Evolutionary conservation across 1,284 basidiomycete genomes (phyloP).

Genomic region (Trametes sp.): DNA sequence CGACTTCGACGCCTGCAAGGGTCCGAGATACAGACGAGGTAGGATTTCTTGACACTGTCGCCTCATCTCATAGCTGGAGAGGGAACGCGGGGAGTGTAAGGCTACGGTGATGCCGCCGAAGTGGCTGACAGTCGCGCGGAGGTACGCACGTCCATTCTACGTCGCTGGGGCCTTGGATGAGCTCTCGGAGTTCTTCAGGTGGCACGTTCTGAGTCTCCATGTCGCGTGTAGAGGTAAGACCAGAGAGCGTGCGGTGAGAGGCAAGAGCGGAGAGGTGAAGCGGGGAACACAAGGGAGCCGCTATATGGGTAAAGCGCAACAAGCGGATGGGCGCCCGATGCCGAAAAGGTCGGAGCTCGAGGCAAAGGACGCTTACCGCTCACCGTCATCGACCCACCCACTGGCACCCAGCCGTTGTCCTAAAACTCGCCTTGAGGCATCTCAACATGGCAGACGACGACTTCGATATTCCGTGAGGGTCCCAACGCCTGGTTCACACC

Average conservation of each 20-base stretch:
- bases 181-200: slow-evolving; percentile 64
- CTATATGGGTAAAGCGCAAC: slow-evolving; percentile 14
- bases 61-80: slow-evolving; percentile 89
- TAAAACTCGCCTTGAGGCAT: background rate
- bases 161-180: slow-evolving; percentile 79
- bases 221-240: background rate
- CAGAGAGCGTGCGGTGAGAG: background rate
- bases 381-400: background rate
- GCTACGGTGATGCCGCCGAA: background rate
- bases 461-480: slow-evolving; percentile 40
- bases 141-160: slow-evolving; percentile 75
- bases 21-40: slow-evolving; percentile 85
- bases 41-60: slow-evolving; percentile 92
- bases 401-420: background rate
- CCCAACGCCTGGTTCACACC: slow-evolving; percentile 12
- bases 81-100: background rate
- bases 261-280: slow-evolving; percentile 12
- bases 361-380: background rate
- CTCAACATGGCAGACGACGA: slow-evolving; percentile 28
- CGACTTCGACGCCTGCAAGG: slow-evolving; percentile 88
- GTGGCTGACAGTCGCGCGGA: slow-evolving; percentile 9
- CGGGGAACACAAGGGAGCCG: background rate
- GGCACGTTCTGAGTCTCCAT: slow-evolving; percentile 25
- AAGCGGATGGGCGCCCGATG: slow-evolving; percentile 5
- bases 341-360: slow-evolving; percentile 11